Percentiles rank a stretch among this genome's conserved stretches.
These are phyloP conservation scores for Murraya koenigii DNA, from an alignment of 345 rosid genomes.

Conservation along the genomic window DNA sequence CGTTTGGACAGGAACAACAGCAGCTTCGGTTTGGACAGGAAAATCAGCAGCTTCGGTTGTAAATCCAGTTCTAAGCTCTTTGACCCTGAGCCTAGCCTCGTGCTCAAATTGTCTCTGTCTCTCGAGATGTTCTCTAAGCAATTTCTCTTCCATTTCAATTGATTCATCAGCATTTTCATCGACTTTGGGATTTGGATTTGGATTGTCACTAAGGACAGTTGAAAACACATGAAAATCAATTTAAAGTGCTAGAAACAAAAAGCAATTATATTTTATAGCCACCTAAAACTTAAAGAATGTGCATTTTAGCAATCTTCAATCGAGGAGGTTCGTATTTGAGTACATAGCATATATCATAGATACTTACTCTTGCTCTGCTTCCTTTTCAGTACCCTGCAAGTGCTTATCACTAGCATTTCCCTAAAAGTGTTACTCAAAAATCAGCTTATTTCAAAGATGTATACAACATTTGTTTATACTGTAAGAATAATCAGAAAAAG, in stretches of 20 bases:
- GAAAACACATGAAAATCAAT: background rate
- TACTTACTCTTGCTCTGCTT: slow-evolving; percentile 1
- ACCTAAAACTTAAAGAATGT: background rate
- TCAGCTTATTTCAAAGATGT: background rate
- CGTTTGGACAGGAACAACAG: too few relatives aligned
- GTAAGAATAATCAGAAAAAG: background rate
- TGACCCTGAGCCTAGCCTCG: background rate
- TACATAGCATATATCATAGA: background rate
- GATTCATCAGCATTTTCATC: background rate
- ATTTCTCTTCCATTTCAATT: background rate
- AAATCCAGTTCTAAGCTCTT: background rate
- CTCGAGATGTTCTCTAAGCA: background rate
- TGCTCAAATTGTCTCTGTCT: background rate
- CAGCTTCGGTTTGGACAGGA: too few relatives aligned
- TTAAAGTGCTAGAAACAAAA: background rate
- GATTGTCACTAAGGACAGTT: background rate
- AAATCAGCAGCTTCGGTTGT: background rate
- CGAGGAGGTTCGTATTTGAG: background rate
- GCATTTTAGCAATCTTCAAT: background rate
- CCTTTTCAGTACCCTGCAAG: background rate
- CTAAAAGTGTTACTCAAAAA: background rate
- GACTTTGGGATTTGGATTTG: background rate
- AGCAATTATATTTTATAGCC: background rate
- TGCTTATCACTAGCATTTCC: background rate
- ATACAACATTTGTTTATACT: background rate